Evolutionary conservation across 768 basidiomycete species (phyloP).

Genomic region (Termitomyces sp.): DNA sequence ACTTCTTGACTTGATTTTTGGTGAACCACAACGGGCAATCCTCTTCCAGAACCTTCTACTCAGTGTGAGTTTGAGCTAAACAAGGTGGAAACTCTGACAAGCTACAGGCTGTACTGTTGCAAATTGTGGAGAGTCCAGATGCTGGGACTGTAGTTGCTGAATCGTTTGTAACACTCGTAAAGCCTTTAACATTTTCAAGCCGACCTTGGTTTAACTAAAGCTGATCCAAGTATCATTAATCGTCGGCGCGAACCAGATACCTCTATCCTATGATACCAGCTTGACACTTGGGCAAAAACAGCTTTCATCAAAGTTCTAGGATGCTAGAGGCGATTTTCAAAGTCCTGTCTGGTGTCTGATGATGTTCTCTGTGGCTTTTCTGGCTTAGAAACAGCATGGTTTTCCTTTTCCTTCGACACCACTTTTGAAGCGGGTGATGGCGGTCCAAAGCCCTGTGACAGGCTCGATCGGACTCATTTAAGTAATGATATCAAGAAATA

Average conservation of each 20-base stretch:
- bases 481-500: background rate
- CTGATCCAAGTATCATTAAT: background rate
- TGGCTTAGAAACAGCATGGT: too few relatives aligned
- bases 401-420: background rate
- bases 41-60: background rate
- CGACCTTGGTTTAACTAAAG: background rate
- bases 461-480: background rate
- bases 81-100: background rate
- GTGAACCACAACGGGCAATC: background rate
- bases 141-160: background rate
- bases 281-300: background rate
- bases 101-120: background rate
- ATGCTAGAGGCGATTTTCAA: background rate
- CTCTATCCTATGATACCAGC: background rate
- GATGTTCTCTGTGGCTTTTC: background rate
- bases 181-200: background rate
- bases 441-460: background rate
- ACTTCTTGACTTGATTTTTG: too few relatives aligned
- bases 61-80: background rate
- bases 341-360: background rate
- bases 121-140: background rate
- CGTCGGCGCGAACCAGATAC: background rate
- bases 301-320: background rate
- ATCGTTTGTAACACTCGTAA: background rate
- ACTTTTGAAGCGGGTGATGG: background rate